Evolutionary conservation across 441 rosid genomes (phyloP).

Genomic region (Bruguiera hainesii): DNA sequence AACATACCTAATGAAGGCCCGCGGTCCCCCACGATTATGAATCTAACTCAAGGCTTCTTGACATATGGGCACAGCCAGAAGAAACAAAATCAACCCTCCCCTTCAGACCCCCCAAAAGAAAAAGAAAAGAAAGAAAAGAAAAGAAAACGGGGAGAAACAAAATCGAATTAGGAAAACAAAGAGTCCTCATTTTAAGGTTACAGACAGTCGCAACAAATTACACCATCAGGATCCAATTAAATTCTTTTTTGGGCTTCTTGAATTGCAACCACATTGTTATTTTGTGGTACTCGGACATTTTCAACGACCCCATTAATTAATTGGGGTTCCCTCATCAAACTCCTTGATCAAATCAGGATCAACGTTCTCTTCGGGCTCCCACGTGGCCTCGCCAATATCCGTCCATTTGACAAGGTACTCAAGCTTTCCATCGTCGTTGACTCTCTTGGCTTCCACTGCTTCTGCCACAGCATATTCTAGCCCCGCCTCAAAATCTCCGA

Average conservation of each 20-base stretch:
- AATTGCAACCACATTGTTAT: no score
- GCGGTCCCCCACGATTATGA: not conserved
- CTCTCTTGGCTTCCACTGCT: slow-evolving; percentile 18
- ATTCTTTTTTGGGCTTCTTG: no score
- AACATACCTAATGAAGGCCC: not conserved
- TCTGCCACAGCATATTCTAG: slow-evolving; percentile 84
- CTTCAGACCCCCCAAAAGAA: no score
- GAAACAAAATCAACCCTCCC: not conserved
- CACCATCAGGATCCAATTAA: no score
- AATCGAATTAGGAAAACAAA: no score
- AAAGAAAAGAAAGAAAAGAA: not conserved
- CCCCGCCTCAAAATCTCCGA: slow-evolving; percentile 68
- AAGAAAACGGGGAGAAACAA: no score
- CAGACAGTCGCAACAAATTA: no score
- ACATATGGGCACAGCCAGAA: not conserved
- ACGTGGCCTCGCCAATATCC: slow-evolving; percentile 75
- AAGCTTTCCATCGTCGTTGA: slow-evolving; percentile 29
- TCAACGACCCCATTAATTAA: slow-evolving; percentile 1
- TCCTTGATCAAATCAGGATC: slow-evolving; percentile 55
- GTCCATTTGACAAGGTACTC: slow-evolving; percentile 83
- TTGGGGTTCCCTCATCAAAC: slow-evolving; percentile 37
- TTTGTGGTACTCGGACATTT: no score
- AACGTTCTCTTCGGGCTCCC: slow-evolving; percentile 89
- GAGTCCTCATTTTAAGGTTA: no score
- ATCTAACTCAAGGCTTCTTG: not conserved